Percentiles rank a stretch among this genome's conserved stretches.
Evolutionary conservation across 805 yeast species (phyloP).

Genomic region (Spathaspora gorwiae): DNA sequence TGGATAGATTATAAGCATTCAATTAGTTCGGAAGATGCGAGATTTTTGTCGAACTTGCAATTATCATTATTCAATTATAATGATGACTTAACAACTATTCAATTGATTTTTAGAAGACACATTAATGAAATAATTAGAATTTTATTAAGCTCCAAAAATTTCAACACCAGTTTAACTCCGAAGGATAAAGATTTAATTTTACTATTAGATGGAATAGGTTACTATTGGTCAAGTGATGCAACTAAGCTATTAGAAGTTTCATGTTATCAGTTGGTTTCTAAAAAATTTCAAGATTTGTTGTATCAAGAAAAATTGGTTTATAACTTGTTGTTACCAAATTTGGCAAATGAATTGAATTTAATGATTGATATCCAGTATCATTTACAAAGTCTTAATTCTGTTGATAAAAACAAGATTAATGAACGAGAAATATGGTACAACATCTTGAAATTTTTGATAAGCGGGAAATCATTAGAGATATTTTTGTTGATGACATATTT

Average conservation of each 20-base stretch:
- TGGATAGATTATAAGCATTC: constrained; percentile 24
- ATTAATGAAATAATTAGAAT: constrained; percentile 40
- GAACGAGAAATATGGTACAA: constrained; percentile 41
- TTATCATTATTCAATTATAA: constrained; percentile 40
- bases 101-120: constrained; percentile 40
- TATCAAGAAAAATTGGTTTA: constrained; percentile 28
- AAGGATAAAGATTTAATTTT: constrained; percentile 15
- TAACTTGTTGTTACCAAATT: constrained; percentile 29
- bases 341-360: constrained; percentile 37
- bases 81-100: constrained; percentile 44
- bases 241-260: constrained; percentile 37
- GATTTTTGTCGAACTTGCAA: constrained; percentile 39
- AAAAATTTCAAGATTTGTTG: constrained; percentile 31
- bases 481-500: constrained; percentile 36
- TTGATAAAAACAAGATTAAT: constrained; percentile 19
- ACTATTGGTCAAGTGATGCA: constrained; percentile 40
- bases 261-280: constrained; percentile 35
- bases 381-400: constrained; percentile 28
- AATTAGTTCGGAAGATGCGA: constrained; percentile 42
- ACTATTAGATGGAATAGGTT: constrained; percentile 39
- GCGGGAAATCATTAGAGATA: constrained; percentile 38
- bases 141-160: constrained; percentile 33
- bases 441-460: constrained; percentile 37
- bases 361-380: constrained; percentile 42
- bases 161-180: constrained; percentile 16